These are phyloP conservation scores for Tolypocladium guangdongense DNA, from an alignment of 2,329 filamentous ascomycete genomes.

Conservation along the genomic window DNA sequence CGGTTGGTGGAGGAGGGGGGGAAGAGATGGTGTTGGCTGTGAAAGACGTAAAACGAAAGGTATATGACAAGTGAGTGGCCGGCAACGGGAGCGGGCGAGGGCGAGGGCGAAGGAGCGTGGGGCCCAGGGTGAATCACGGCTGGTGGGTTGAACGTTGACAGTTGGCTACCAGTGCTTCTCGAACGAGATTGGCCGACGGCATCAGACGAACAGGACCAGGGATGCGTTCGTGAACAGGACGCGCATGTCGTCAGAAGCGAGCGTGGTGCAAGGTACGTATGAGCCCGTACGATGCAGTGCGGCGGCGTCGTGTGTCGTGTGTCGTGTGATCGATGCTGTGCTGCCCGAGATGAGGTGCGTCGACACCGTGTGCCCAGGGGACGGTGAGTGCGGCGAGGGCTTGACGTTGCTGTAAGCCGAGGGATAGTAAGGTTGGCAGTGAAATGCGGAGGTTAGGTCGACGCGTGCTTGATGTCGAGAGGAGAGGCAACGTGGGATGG, in stretches of 20 bases:
- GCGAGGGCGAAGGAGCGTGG: background rate
- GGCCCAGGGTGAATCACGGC: background rate
- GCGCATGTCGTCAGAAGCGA: conserved; percentile 1
- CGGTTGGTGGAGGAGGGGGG: background rate
- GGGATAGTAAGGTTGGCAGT: background rate
- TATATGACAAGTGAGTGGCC: background rate
- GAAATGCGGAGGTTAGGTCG: background rate
- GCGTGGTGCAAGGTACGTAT: background rate
- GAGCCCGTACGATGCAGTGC: background rate
- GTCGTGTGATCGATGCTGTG: conserved; percentile 1
- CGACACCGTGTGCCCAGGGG: background rate
- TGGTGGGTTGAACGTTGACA: background rate
- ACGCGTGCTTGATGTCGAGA: background rate
- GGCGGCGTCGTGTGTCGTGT: background rate
- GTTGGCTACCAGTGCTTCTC: background rate
- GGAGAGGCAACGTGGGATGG: too few relatives aligned
- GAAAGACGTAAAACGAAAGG: background rate
- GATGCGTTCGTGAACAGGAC: background rate
- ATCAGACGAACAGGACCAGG: background rate
- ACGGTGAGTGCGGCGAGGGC: background rate
- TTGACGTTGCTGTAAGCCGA: background rate
- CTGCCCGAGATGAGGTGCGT: background rate
- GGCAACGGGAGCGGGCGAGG: background rate
- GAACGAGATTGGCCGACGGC: background rate
- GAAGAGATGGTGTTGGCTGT: background rate